These are phyloP conservation scores for Aspergillus calidoustus DNA, from an alignment of 2,329 filamentous ascomycete species.

Conservation along the genomic window DNA sequence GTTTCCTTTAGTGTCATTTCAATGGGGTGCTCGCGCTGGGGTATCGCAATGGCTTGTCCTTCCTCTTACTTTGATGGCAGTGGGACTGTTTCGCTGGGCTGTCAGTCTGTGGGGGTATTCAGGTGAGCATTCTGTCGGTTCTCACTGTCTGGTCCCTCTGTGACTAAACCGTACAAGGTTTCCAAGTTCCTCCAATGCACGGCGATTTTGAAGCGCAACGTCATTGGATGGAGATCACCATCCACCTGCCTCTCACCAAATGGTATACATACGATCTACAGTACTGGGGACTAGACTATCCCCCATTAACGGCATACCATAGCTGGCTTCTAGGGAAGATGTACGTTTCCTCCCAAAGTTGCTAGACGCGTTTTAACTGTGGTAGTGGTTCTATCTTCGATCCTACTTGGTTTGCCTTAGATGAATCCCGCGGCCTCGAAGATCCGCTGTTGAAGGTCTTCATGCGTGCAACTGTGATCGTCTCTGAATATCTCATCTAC, in stretches of 20 bases:
- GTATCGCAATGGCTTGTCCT: slow-evolving; percentile 93
- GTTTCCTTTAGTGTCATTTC: slow-evolving; percentile 90
- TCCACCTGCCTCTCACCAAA: slow-evolving; percentile 82
- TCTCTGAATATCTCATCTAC: slow-evolving; percentile 90
- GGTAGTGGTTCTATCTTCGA: slow-evolving; percentile 73
- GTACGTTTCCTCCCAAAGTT: slow-evolving; percentile 44
- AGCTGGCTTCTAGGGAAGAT: slow-evolving; percentile 93
- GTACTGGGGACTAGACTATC: slow-evolving; percentile 99
- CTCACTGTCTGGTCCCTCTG: not conserved
- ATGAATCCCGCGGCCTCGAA: slow-evolving; percentile 79
- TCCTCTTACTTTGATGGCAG: slow-evolving; percentile 84
- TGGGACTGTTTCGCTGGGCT: slow-evolving; percentile 91
- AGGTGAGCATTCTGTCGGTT: slow-evolving; percentile 57
- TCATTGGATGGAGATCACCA: slow-evolving; percentile 98
- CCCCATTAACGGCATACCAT: slow-evolving; percentile 95
- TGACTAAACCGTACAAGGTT: slow-evolving; percentile 58
- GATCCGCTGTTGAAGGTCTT: slow-evolving; percentile 84
- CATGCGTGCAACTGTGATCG: slow-evolving; percentile 89
- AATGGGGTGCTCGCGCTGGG: slow-evolving; percentile 82
- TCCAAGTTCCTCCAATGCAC: slow-evolving; percentile 82
- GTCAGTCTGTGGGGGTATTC: slow-evolving; percentile 95
- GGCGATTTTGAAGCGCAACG: slow-evolving; percentile 97
- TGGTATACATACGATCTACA: slow-evolving; percentile 98
- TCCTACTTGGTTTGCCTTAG: slow-evolving; percentile 84
- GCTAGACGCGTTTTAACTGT: slow-evolving; percentile 20